A percentile compares a stretch with the other conserved stretches of the same genome.
phyloP scores from a whole-genome alignment of 1,139 yeast species.

The Debaryomycetaceae sp. region DNA sequence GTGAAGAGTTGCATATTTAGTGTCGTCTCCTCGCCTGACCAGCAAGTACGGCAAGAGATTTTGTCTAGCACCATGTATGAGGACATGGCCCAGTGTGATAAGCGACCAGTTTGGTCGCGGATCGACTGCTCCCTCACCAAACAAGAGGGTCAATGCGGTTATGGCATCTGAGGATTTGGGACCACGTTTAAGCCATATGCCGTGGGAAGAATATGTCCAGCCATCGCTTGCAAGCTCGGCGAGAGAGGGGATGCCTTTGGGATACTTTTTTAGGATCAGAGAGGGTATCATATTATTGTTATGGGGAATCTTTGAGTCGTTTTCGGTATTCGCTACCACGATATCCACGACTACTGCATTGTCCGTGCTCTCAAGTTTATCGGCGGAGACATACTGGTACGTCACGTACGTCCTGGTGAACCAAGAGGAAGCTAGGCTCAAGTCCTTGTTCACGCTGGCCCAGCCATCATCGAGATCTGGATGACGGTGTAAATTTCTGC shows the following conservation, averaged over 20 bases:
- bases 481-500: constrained; percentile 19
- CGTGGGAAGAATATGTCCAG: constrained; percentile 26
- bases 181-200: constrained; percentile 43
- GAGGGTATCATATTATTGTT: constrained; percentile 21
- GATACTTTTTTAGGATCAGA: constrained; percentile 19
- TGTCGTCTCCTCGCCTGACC: constrained; percentile 14
- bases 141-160: constrained; percentile 48
- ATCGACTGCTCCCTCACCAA: constrained; percentile 64
- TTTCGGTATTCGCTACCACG: constrained; percentile 18
- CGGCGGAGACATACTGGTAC: constrained; percentile 20
- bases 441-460: constrained; percentile 28
- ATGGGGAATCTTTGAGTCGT: constrained; percentile 21
- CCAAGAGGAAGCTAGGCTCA: constrained; percentile 25
- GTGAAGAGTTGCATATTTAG: constrained; percentile 13
- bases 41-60: constrained; percentile 19
- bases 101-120: constrained; percentile 68
- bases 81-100: constrained; percentile 9
- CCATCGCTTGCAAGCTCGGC: constrained; percentile 21
- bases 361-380: constrained; percentile 11
- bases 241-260: constrained; percentile 20
- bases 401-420: constrained; percentile 19
- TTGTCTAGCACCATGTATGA: too few species aligned
- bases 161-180: constrained; percentile 15
- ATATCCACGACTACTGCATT: too few species aligned
- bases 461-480: constrained; percentile 25